These are phyloP conservation scores for Boletus coccyginus DNA, from an alignment of 768 basidiomycete species.

Conservation along the genomic window DNA sequence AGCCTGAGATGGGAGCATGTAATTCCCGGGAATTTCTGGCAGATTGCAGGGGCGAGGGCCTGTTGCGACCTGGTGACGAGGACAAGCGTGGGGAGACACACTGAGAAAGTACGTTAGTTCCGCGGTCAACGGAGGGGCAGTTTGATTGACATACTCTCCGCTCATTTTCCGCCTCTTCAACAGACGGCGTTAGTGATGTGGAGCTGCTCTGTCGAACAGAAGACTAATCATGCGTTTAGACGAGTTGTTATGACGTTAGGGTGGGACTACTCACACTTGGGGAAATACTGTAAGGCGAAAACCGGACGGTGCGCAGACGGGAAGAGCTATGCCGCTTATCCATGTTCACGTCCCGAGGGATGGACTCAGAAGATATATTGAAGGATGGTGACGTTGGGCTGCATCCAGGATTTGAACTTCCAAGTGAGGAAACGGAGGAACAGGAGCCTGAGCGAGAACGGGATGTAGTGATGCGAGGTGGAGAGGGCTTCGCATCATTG, in stretches of 20 bases:
- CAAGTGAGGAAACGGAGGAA: constrained; percentile 43
- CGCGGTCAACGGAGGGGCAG: constrained; percentile 27
- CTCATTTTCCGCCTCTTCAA: constrained; percentile 26
- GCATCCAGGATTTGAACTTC: constrained; percentile 33
- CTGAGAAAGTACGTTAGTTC: constrained; percentile 30
- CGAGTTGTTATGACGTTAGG: background rate
- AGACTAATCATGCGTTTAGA: constrained; percentile 28
- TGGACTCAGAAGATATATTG: constrained; percentile 31
- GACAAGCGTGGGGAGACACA: constrained; percentile 36
- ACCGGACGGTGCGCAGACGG: constrained; percentile 29
- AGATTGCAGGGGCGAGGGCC: constrained; percentile 45
- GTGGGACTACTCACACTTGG: constrained; percentile 21
- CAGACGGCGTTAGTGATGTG: constrained; percentile 33
- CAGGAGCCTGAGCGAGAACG: constrained; percentile 42
- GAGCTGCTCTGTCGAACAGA: constrained; percentile 45
- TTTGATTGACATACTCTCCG: constrained; percentile 35
- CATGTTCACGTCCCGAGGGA: constrained; percentile 27
- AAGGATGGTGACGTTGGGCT: constrained; percentile 35
- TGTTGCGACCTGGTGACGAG: constrained; percentile 43
- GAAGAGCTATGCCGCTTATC: constrained; percentile 28
- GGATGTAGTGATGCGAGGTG: constrained; percentile 24
- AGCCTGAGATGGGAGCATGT: constrained; percentile 72
- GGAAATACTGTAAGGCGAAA: constrained; percentile 28
- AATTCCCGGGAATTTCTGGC: constrained; percentile 52
- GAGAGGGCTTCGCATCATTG: constrained; percentile 35